Percentiles rank a stretch among this genome's conserved stretches.
Conservation (phyloP, 1,139 yeast genomes). For the Trichomonascaceae sp. region DNA sequence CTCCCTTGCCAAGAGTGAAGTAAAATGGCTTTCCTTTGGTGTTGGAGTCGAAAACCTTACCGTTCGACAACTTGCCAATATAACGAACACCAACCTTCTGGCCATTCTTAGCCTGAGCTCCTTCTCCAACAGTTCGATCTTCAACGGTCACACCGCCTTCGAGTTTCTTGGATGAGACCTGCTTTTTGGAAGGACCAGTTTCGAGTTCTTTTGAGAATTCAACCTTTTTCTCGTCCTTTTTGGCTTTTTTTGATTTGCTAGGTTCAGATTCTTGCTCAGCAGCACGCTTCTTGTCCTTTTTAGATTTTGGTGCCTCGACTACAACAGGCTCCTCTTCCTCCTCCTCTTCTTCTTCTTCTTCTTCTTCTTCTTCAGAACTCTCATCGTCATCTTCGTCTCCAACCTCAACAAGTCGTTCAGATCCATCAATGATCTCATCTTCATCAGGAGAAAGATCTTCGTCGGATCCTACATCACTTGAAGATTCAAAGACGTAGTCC, state of each 20-base stretch:
- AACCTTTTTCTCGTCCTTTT: conserved; percentile 58
- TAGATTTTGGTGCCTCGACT: conserved; percentile 38
- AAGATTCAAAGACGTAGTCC: conserved; percentile 36
- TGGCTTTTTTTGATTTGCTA: conserved; percentile 32
- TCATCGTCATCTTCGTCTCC: conserved; percentile 35
- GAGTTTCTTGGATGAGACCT: conserved; percentile 62
- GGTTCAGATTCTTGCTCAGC: conserved; percentile 23
- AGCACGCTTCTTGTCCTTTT: conserved; percentile 35
- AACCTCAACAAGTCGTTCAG: conserved; percentile 16
- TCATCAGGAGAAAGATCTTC: conserved; percentile 91
- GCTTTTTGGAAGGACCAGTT: conserved; percentile 66
- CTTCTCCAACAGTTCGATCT: conserved; percentile 86
- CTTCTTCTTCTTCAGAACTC: conserved; percentile 58
- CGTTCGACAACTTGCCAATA: conserved; percentile 95
- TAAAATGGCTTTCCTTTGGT: conserved; percentile 93
- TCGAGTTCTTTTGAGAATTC: conserved; percentile 86
- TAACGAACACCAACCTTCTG: conserved; percentile 93
- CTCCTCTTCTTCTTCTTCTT: conserved; percentile 58
- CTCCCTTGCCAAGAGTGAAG: conserved; percentile 92
- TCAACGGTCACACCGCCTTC: conserved; percentile 92
- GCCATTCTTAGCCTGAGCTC: conserved; percentile 82
- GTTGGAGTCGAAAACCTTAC: conserved; percentile 94
- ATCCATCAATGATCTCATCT: conserved; percentile 56
- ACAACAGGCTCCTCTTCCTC: conserved; percentile 36
- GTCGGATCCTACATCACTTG: conserved; percentile 46